A percentile compares a stretch with the other conserved stretches of the same genome.
These are phyloP conservation scores for Xylariaceae sp. DNA, from an alignment of 2,329 filamentous ascomycete species.

Conservation along the genomic window DNA sequence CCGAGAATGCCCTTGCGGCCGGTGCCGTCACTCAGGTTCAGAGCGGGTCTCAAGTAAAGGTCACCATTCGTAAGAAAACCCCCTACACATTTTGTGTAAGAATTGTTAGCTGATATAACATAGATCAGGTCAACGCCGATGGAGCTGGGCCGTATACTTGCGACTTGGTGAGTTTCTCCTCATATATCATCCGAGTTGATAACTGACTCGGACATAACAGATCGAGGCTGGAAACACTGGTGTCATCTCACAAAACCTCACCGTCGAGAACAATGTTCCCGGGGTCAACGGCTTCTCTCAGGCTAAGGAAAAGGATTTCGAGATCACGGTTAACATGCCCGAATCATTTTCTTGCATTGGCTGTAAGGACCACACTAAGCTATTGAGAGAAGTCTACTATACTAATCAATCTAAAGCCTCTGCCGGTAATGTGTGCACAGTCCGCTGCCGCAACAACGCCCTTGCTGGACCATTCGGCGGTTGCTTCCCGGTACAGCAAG, in stretches of 20 bases:
- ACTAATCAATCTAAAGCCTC: constrained; percentile 42
- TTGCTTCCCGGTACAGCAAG: constrained; percentile 61
- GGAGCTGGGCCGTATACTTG: constrained; percentile 59
- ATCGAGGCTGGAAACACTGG: constrained; percentile 39
- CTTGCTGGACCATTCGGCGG: constrained; percentile 60
- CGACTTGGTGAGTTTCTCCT: constrained; percentile 50
- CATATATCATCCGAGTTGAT: background rate
- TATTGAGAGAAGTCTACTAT: background rate
- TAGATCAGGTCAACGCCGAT: constrained; percentile 56
- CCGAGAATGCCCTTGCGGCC: constrained; percentile 53
- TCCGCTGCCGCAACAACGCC: constrained; percentile 62
- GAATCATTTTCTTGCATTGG: constrained; percentile 52
- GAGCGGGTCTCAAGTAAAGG: constrained; percentile 46
- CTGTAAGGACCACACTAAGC: constrained; percentile 42
- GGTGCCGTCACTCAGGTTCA: constrained; percentile 52
- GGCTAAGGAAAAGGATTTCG: constrained; percentile 57
- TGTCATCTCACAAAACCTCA: constrained; percentile 50
- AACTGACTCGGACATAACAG: background rate
- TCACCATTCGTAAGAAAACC: constrained; percentile 44
- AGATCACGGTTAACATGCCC: constrained; percentile 58
- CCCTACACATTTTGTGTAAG: background rate
- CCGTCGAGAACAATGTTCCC: constrained; percentile 61
- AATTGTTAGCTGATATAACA: constrained; percentile 5
- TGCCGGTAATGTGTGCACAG: constrained; percentile 61
- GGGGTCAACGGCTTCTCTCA: constrained; percentile 61